A percentile compares a stretch with the other conserved stretches of the same genome.
phyloP scores from a whole-genome alignment of 1,284 basidiomycete species.

The Pyrrhoderma lamaoense region DNA sequence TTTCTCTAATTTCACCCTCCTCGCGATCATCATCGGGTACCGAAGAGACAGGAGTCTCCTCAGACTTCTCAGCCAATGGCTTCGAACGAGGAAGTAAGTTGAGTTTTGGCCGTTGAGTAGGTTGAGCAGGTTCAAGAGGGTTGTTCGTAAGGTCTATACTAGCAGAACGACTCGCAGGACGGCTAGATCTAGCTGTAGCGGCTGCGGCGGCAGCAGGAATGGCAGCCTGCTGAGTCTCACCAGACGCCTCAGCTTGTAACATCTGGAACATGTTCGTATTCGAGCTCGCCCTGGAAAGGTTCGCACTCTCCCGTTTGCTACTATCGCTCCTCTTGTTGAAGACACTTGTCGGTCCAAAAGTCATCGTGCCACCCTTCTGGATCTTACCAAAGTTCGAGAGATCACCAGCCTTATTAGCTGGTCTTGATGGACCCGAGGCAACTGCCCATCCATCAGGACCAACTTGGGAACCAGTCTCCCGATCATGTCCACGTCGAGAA shows the following conservation, averaged over 20 bases:
- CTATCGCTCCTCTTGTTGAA: constrained; percentile 65
- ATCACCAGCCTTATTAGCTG: constrained; percentile 77
- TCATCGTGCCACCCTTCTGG: constrained; percentile 50
- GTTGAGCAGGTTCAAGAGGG: constrained; percentile 33
- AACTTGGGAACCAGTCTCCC: constrained; percentile 45
- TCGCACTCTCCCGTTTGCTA: constrained; percentile 51
- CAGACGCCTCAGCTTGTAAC: constrained; percentile 52
- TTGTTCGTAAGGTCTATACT: constrained; percentile 39
- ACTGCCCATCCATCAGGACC: constrained; percentile 85
- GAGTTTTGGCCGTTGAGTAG: constrained; percentile 65
- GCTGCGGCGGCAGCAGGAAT: constrained; percentile 4
- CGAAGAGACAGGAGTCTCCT: constrained; percentile 44
- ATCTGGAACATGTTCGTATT: constrained; percentile 85
- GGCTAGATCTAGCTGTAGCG: constrained; percentile 27
- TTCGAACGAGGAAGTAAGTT: constrained; percentile 56
- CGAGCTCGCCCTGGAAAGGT: constrained; percentile 72
- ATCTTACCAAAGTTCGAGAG: constrained; percentile 86
- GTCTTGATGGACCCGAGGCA: constrained; percentile 50
- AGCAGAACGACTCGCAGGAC: constrained; percentile 42
- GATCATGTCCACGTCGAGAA: constrained; percentile 81
- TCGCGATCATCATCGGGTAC: constrained; percentile 50
- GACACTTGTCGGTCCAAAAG: constrained; percentile 75
- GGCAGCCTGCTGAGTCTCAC: constrained; percentile 41
- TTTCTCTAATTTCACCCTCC: constrained; percentile 29
- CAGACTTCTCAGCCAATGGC: constrained; percentile 37